A percentile compares a stretch with the other conserved stretches of the same genome.
Evolutionary conservation across 192 early-diverging fungal genomes (phyloP).

Genomic region (Linnemannia zychae): DNA sequence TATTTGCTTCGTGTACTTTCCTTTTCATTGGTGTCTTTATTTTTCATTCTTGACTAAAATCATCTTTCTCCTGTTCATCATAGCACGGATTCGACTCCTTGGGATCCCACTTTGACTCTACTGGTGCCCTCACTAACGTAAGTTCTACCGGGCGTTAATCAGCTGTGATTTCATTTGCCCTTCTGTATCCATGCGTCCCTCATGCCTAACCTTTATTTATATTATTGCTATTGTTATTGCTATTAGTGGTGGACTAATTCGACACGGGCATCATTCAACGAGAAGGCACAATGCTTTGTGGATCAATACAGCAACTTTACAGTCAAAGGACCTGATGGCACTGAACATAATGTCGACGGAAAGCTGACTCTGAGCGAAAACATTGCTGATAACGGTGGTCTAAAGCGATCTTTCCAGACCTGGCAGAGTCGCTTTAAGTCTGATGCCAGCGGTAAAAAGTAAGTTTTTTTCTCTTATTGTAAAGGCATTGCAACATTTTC

Average conservation of each 20-base stretch:
- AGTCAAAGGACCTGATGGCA: slow-evolving; percentile 52
- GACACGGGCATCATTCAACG: slow-evolving; percentile 62
- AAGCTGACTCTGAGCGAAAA: slow-evolving; percentile 71
- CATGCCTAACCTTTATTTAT: not conserved
- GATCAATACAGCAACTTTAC: slow-evolving; percentile 71
- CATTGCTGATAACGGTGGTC: slow-evolving; percentile 79
- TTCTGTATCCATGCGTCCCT: not conserved
- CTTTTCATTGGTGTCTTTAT: not conserved
- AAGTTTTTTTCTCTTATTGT: slow-evolving; percentile 55
- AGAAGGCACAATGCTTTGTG: slow-evolving; percentile 71
- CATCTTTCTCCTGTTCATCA: not conserved
- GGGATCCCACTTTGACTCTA: slow-evolving; percentile 61
- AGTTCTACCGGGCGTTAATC: not conserved
- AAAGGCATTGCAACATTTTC: not conserved
- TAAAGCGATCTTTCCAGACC: slow-evolving; percentile 59
- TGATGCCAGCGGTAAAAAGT: slow-evolving; percentile 46
- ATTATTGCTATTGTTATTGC: slow-evolving; percentile 35
- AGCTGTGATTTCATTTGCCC: not conserved
- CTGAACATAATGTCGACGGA: slow-evolving; percentile 62
- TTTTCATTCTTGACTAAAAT: not conserved
- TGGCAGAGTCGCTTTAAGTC: slow-evolving; percentile 50
- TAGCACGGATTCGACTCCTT: slow-evolving; percentile 67
- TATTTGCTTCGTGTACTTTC: not conserved
- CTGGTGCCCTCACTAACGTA: slow-evolving; percentile 17
- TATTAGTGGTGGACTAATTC: slow-evolving; percentile 76